Percentiles rank a stretch among this genome's conserved stretches.
phyloP scores from a whole-genome alignment of 2,329 filamentous ascomycete genomes.

The Xylariaceae sp. region DNA sequence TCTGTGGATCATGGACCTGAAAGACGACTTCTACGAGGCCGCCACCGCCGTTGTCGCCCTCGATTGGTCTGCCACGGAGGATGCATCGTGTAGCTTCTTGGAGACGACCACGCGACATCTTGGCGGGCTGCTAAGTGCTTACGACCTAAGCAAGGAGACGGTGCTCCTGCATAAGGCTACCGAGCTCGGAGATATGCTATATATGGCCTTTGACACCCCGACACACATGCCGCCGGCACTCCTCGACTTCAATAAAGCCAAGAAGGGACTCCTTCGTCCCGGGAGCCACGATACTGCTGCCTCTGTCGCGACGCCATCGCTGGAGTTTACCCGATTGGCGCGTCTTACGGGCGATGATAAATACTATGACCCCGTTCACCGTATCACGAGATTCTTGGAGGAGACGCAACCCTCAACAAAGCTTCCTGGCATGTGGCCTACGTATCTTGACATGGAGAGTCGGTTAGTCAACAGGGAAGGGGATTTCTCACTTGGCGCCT shows the following conservation, averaged over 20 bases:
- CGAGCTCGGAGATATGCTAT: conserved; percentile 43
- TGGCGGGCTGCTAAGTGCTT: conserved; percentile 38
- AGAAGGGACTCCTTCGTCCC: conserved; percentile 32
- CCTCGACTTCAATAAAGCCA: conserved; percentile 40
- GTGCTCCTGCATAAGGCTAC: conserved; percentile 38
- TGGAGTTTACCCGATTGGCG: conserved; percentile 68
- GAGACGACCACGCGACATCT: conserved; percentile 43
- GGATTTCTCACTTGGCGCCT: conserved; percentile 35
- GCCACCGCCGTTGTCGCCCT: conserved; percentile 39
- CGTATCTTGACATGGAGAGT: conserved; percentile 54
- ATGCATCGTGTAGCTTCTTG: conserved; percentile 36
- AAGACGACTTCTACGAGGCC: conserved; percentile 44
- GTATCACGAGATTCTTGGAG: conserved; percentile 62
- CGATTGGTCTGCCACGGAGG: conserved; percentile 40
- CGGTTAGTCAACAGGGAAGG: conserved; percentile 36
- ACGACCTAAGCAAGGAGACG: conserved; percentile 36
- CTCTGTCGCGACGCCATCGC: conserved; percentile 56
- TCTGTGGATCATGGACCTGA: conserved; percentile 46
- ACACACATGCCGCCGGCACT: conserved; percentile 43
- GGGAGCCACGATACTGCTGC: conserved; percentile 37
- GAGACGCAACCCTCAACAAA: conserved; percentile 58
- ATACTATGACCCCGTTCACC: conserved; percentile 67
- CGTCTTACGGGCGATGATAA: conserved; percentile 67
- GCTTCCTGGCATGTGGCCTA: conserved; percentile 70
- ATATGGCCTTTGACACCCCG: conserved; percentile 41